Evolutionary conservation across 805 yeast genomes (phyloP), one percentile per base, ranked within the genome.

Genomic region (Candida mattraensis): DNA sequence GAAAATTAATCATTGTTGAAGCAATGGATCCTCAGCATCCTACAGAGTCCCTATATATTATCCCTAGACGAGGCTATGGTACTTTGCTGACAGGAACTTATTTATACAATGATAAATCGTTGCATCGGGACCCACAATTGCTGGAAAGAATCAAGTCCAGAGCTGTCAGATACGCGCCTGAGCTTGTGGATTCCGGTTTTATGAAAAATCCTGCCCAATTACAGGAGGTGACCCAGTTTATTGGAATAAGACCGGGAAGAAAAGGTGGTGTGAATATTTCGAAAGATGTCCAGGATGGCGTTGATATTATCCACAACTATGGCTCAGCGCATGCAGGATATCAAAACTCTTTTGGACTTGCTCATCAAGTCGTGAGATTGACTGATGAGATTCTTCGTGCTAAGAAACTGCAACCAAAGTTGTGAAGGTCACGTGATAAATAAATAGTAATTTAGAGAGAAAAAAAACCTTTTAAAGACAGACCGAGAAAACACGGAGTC

Each of bases 261-360:
- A 53, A 61, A 10, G 78, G 75, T 7, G 89, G 88, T 0, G 58
- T 71, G 9, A 63, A 76, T 31, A 56, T 78, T 4, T 68, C 69
- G 12, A 48, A 26, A 29, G 56, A 52, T 20, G 33, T 45, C 9
- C 62, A 62, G 43, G 44, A 38, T 10, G 40, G 54, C 37, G 35
- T 50, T 12, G 45, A 44, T 25, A 53, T 80, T 14, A 68, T 80
- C 20, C 87, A 81, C 51, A 77, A 76, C 50, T 81, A 80, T 54
- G 87, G 88, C 2, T 84, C 87, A 15, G 87, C 78, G 10, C 87
- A 87, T 25, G 76, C 84, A 24, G 93, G 93, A 0, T 83, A 76
- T 56, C 94, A 86, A 61, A 51, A 51, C 34, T 50, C 56, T 13
- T 54, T 42, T 33, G 59, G 59, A 2, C 37, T 50, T 29, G 54